A percentile compares a stretch with the other conserved stretches of the same genome.
These are phyloP conservation scores for Colletotrichum camelliae DNA, from an alignment of 2,329 filamentous ascomycete species.

Conservation along the genomic window DNA sequence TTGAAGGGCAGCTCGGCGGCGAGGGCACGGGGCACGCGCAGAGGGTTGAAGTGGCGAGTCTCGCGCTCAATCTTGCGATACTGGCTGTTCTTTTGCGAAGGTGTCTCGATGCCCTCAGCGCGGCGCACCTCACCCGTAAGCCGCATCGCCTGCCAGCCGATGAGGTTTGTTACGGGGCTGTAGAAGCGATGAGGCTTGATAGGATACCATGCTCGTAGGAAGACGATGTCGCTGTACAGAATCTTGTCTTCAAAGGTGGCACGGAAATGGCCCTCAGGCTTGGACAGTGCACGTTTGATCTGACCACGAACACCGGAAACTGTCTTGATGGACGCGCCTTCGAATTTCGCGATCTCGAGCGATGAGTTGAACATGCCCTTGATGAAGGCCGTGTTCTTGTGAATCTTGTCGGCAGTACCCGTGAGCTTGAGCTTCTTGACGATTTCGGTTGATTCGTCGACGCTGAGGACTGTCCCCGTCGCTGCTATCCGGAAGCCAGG, in stretches of 20 bases:
- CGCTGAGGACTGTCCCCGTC: conserved; percentile 89
- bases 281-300: conserved; percentile 93
- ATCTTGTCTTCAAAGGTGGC: conserved; percentile 99
- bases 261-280: conserved; percentile 94
- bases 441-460: conserved; percentile 95
- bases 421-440: conserved; percentile 99
- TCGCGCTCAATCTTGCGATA: conserved; percentile 75
- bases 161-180: conserved; percentile 91
- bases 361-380: conserved; percentile 97
- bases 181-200: conserved; percentile 96
- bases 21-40: conserved; percentile 78
- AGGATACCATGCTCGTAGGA: conserved; percentile 95
- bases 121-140: conserved; percentile 90
- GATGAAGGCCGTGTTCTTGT: conserved; percentile 99
- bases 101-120: conserved; percentile 76
- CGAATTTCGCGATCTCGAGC: conserved; percentile 97
- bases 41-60: conserved; percentile 78
- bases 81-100: conserved; percentile 80
- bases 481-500: conserved; percentile 94
- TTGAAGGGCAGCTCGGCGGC: conserved; percentile 90
- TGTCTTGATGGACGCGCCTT: conserved; percentile 93
- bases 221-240: conserved; percentile 94
- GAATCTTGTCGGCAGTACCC: conserved; percentile 93
- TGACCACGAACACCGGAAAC: conserved; percentile 95
- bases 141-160: conserved; percentile 94